phyloP scores from a whole-genome alignment of 345 rosid species.

The Gossypium mustelinum region DNA sequence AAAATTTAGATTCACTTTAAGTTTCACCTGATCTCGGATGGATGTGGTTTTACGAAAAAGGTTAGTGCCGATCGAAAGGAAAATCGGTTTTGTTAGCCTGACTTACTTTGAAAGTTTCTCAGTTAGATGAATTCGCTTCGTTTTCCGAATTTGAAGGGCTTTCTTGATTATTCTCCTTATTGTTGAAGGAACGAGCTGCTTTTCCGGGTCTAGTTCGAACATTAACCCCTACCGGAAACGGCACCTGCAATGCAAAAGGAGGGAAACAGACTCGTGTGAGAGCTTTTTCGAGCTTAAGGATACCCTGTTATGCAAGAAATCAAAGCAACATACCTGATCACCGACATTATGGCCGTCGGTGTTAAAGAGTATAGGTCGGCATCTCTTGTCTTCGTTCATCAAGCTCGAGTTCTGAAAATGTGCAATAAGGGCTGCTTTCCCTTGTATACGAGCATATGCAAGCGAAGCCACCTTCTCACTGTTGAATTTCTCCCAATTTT shows the following conservation, averaged over 20 bases:
- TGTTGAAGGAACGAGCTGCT: slow-evolving; percentile 23
- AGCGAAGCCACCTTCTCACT: slow-evolving; percentile 72
- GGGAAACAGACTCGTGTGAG: background rate
- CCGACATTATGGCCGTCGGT: slow-evolving; percentile 73
- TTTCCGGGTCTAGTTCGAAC: slow-evolving; percentile 48
- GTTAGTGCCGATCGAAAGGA: slow-evolving; percentile 25
- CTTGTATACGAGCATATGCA: slow-evolving; percentile 77
- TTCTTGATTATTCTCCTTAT: slow-evolving; percentile 34
- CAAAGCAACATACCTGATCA: slow-evolving; percentile 43
- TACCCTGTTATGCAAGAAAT: background rate
- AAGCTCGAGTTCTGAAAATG: slow-evolving; percentile 82
- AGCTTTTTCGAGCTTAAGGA: background rate
- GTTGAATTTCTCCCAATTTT: slow-evolving; percentile 85
- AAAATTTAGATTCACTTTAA: slow-evolving; percentile 18
- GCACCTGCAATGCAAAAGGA: slow-evolving; percentile 33
- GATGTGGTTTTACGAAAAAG: slow-evolving; percentile 9
- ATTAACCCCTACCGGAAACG: slow-evolving; percentile 59
- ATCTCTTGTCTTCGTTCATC: slow-evolving; percentile 77
- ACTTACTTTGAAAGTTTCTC: slow-evolving; percentile 36
- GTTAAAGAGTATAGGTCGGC: slow-evolving; percentile 68
- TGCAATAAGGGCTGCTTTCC: slow-evolving; percentile 63
- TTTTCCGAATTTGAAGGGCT: slow-evolving; percentile 19
- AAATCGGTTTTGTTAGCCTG: slow-evolving; percentile 23
- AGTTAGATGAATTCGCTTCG: slow-evolving; percentile 31
- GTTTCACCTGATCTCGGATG: slow-evolving; percentile 11